Base-by-base conservation (phyloP, 345 rosid species). In the Eucalyptus dawsonii region DNA sequence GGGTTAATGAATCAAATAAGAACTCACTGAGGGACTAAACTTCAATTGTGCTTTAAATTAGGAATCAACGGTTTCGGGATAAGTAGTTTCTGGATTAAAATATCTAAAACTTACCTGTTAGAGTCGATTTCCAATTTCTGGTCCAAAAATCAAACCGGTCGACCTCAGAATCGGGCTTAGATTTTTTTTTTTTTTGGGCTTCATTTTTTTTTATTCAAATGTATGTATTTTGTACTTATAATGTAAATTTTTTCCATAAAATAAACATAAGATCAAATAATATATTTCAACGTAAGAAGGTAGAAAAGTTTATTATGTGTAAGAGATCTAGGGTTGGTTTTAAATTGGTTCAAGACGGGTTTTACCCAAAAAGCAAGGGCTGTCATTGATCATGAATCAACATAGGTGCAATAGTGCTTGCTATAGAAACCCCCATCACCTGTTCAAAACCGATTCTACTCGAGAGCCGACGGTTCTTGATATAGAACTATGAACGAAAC, bases 381-480 rank as follows among this genome's bases (percentile, higher is more conserved):
- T 72, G 25, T 0, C 24, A 37, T 69, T 5, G 44, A 69, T 9
- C 1, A 21, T 37, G 80, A 69, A 69, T 69, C 10, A 6, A 11
- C 27, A 17, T 37, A 34, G 45, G 14, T 37, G 45, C 44, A 37
- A 34, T 5, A 72, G 45, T 9, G 11, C 27, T 12, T 19, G 13
- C 0, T 2, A 37, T 10, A 72, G 4, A 34, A 72, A 5, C 25
- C 44, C 24, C 13, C 4, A 37, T 72, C 45, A 19, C 44, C 2
- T 34, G 4, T 34, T 34, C 14, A 72, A 19, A 72, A 37, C 2
- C 0, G 1, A 6, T 72, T 17, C 14, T 9, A 34, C 25, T 9
- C 5, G 2, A 72, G 14, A 17, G 4, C 2, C 1, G 7, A 37
- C 0, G 6, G 42, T 2, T 67, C 80, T 67, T 1, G 3, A 67